Base-by-base conservation (phyloP, 2,329 filamentous ascomycete species). In the Aquanectria penicillioides region DNA sequence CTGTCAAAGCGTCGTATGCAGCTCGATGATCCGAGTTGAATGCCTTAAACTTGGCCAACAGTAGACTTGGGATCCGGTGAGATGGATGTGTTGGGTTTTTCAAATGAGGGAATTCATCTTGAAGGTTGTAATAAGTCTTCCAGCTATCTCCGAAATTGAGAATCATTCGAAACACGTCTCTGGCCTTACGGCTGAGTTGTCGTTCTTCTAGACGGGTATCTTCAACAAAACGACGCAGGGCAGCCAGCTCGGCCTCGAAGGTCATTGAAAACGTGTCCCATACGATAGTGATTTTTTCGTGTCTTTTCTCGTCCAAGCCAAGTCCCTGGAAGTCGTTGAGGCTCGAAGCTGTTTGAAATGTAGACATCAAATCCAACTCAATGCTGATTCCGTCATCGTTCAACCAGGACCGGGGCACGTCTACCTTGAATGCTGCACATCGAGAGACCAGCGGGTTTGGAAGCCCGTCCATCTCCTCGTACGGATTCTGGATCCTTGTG, bases 311-410 rank as follows among this genome's bases (percentile, higher is more conserved):
- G 6, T 64, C 60, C 1, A 73, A 6, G 1, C n/a, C 40, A 1
- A 73, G 48, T 5, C 31, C 57, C 2, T 29, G 6, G 5, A 68
- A 47, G 6, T 72, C 63, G 2, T 66, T 58, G 0, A 73, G 63
- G 4, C 57, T 0, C 80, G 84, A 13, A 81, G 85, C 71, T 83
- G 88, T 71, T 82, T 88, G 79, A 86, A 90, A 76, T 82, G 87
- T 80, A 75, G 84, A 53, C 87, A 90, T 76, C 80, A 90, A 73
- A 80, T 91, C 46, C 70, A 74, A 17, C 9, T 74, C 67, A 2
- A 70, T 11, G 3, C 69, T 59, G 0, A 51, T 46, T 0, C 72
- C 73, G 1, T 71, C 60, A 0, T 66, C 54, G 1, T 62, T 65
- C 18, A 69, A 60, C 65, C 69, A 73, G 0, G 73, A 71, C 2